phyloP scores from a whole-genome alignment of 306 rosid genomes.

The Hylodesmum podocarpum region DNA sequence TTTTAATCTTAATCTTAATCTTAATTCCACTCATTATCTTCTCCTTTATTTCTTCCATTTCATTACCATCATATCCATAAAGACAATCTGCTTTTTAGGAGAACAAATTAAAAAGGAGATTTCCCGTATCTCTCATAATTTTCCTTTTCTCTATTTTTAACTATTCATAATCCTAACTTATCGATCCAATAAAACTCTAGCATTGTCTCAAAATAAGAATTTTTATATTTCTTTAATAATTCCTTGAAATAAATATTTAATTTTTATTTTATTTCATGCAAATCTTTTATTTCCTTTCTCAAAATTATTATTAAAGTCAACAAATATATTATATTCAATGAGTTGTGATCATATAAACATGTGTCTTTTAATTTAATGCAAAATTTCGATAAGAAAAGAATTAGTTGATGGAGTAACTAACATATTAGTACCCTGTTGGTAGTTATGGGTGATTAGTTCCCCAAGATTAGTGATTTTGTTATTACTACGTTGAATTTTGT shows the following conservation, averaged over 20 bases:
- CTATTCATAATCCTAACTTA: background rate
- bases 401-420: background rate
- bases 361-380: too few relatives aligned
- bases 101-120: background rate
- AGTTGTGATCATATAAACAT: too few relatives aligned
- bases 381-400: too few relatives aligned
- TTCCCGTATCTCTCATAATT: background rate
- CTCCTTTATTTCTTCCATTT: background rate
- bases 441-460: background rate
- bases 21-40: constrained; percentile 9
- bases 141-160: background rate
- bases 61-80: constrained; percentile 11
- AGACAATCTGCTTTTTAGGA: background rate
- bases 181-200: background rate
- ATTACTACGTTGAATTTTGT: background rate
- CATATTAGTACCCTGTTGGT: background rate
- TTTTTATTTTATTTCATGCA: too few relatives aligned
- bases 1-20: too few relatives aligned
- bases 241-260: too few relatives aligned
- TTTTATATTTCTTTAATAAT: too few relatives aligned
- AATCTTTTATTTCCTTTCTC: too few relatives aligned
- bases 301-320: too few relatives aligned
- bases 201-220: background rate
- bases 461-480: background rate
- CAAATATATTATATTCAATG: too few relatives aligned